phyloP scores from a whole-genome alignment of 805 yeast species.

The Candida xiaguanensis region DNA sequence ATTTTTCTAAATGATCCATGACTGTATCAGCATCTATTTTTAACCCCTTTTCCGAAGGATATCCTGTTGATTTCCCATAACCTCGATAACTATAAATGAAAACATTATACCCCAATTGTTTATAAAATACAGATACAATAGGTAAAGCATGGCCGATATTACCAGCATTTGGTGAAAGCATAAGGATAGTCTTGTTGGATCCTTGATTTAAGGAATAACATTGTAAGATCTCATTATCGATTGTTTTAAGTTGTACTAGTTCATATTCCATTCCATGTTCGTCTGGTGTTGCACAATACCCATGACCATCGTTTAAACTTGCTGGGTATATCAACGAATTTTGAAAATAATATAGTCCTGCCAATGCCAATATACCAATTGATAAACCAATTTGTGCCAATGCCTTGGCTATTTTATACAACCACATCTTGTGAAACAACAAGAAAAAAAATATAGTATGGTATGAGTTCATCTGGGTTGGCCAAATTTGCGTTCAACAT shows the following conservation, averaged over 20 bases:
- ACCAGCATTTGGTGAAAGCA: constrained; percentile 92
- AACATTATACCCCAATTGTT: constrained; percentile 66
- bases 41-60: constrained; percentile 72
- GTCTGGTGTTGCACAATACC: constrained; percentile 74
- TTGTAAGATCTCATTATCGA: constrained; percentile 67
- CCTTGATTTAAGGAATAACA: constrained; percentile 60
- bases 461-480: constrained; percentile 2
- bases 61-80: constrained; percentile 78
- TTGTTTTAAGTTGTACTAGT: constrained; percentile 54
- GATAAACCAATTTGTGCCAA: constrained; percentile 41
- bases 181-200: constrained; percentile 63
- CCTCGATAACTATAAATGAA: constrained; percentile 88
- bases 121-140: constrained; percentile 65
- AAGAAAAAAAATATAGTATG: not conserved
- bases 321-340: constrained; percentile 78
- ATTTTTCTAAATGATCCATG: constrained; percentile 48
- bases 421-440: constrained; percentile 10
- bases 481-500: constrained; percentile 58
- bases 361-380: constrained; percentile 41
- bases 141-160: constrained; percentile 91
- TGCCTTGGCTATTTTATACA: constrained; percentile 20
- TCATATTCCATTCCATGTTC: constrained; percentile 62
- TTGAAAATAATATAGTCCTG: constrained; percentile 61
- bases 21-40: constrained; percentile 79
- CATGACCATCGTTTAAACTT: constrained; percentile 68